Percentiles rank a stretch among this genome's conserved stretches.
Evolutionary conservation across 176 grass and related monocot genomes (phyloP).

Genomic region (Lolium rigidum): DNA sequence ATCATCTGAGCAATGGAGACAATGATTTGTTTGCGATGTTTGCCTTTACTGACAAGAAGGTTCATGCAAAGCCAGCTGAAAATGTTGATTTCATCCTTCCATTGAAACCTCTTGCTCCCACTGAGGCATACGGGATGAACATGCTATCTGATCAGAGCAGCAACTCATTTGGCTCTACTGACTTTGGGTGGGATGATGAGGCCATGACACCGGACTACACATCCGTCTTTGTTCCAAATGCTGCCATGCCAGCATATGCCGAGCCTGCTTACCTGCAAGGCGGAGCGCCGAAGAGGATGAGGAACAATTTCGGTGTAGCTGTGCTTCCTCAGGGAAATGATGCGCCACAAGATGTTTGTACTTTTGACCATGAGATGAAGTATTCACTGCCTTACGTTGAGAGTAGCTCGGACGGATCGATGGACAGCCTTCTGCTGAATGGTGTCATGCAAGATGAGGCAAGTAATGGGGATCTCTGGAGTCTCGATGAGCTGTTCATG

Average conservation of each 20-base stretch:
- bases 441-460: constrained; percentile 34
- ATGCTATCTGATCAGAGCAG: constrained; percentile 62
- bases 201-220: constrained; percentile 55
- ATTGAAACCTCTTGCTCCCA: constrained; percentile 24
- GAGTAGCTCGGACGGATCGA: constrained; percentile 57
- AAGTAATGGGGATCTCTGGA: constrained; percentile 50
- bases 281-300: constrained; percentile 53
- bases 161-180: constrained; percentile 55
- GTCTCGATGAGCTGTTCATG: constrained; percentile 68
- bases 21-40: constrained; percentile 64
- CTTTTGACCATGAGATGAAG: constrained; percentile 62
- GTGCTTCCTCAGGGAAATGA: constrained; percentile 54
- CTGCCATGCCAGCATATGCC: constrained; percentile 24
- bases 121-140: constrained; percentile 36
- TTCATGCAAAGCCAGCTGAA: constrained; percentile 35
- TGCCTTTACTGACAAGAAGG: constrained; percentile 53
- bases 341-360: constrained; percentile 26
- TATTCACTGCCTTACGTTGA: constrained; percentile 51
- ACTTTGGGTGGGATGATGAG: constrained; percentile 62
- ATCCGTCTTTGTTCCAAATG: constrained; percentile 42
- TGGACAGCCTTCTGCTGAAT: constrained; percentile 50
- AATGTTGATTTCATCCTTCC: constrained; percentile 24
- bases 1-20: constrained; percentile 36
- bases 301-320: constrained; percentile 50
- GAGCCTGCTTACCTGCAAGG: constrained; percentile 45